A percentile compares a stretch with the other conserved stretches of the same genome.
phyloP scores from a whole-genome alignment of 495 filamentous ascomycete genomes.

The Neurospora sublineolata region DNA sequence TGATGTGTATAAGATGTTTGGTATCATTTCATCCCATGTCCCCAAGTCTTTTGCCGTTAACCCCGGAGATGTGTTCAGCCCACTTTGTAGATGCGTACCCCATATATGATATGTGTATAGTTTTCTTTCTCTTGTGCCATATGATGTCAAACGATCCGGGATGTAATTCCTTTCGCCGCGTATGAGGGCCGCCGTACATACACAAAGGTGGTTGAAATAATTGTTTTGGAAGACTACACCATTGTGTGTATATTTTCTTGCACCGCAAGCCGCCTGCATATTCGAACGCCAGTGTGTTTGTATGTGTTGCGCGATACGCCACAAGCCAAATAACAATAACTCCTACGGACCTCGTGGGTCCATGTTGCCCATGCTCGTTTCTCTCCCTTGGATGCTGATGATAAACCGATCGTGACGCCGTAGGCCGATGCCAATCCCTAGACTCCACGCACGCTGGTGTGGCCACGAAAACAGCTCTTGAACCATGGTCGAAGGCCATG shows the following conservation, averaged over 20 bases:
- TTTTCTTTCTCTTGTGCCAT: neutral
- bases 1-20: neutral
- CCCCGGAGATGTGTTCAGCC: neutral
- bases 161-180: neutral
- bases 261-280: neutral
- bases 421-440: neutral
- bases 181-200: neutral
- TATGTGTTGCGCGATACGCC: neutral
- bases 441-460: neutral
- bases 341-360: neutral
- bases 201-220: neutral
- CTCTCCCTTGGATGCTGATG: neutral
- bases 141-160: neutral
- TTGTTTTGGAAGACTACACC: neutral
- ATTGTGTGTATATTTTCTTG: neutral
- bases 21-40: neutral
- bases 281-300: neutral
- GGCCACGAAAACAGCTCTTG: neutral
- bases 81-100: neutral
- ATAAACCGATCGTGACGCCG: constrained; percentile 3
- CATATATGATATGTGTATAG: neutral
- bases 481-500: constrained; percentile 15
- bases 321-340: neutral
- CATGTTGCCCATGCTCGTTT: neutral
- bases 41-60: neutral